Base-by-base conservation (phyloP, 2,329 filamentous ascomycete genomes). In the Tothia fuscella region DNA sequence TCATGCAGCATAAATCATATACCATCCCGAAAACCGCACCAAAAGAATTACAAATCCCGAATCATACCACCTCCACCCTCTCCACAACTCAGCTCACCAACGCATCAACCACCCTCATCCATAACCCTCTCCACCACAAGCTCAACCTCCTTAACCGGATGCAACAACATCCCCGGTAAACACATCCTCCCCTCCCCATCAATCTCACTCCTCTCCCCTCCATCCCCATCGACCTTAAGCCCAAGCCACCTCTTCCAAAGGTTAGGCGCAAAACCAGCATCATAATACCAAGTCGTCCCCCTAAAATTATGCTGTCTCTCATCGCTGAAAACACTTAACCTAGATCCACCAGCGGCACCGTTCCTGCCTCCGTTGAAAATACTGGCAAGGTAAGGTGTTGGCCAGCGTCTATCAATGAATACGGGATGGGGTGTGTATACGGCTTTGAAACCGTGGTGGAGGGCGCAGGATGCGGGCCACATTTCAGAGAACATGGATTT, bases 401-500 rank as follows among this genome's bases (percentile, higher is more conserved):
- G 70, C 72, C 71, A 75, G 26, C 65, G 61, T 3, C 70, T 67
- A 51, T 75, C 72, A 24, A 74, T 66, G 52, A 70, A 74, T 12
- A 74, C 69, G 0, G 72, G 70, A 36, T 75, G 71, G 1, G 72
- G 72, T 2, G 67, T 68, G 51, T 80, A 84, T 1, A 84, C 78
- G 17, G 80, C 82, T 61, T 88, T 88, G 52, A 85, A 67, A 1
- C 82, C 82, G 53, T 84, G 82, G 50, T 86, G 82, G 4, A 88
- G 65, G 0, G 81, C 80, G 54, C 77, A 71, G 1, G 71, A 74
- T 0, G 79, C 71, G 2, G 81, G 81, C 61, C 80, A 86, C 82
- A 88, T 88, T 58, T 88, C 82, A 20, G 73, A 75, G 56, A 83
- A 87, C 79, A 80, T 86, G 58, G 68, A 78, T 58, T 78, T 82